Base-by-base conservation (phyloP, 2,329 filamentous ascomycete genomes). In the Aspergillus sp. region DNA sequence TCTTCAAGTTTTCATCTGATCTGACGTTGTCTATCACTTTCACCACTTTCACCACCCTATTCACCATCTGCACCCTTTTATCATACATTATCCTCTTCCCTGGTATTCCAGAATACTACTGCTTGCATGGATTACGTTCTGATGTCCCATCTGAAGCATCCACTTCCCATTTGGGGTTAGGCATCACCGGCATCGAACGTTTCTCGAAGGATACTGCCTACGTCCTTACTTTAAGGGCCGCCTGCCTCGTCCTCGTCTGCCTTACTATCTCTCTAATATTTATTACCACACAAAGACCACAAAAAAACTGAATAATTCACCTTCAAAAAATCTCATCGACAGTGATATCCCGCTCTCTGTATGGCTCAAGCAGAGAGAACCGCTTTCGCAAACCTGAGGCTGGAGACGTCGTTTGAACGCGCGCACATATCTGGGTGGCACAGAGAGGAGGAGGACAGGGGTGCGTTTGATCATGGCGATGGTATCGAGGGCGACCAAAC, bases 341-440 rank as follows among this genome's bases (percentile, higher is more conserved):
- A 8, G 48, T 43, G 43, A 43, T 48, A 45, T 47, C 51, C 49
- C 52, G 57, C 56, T 58, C 54, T 43, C 43, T 45, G 57, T 60
- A 70, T 70, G 67, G 67, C 66, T 49, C 57, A 65, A 50, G 52
- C 56, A 48, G 66, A 64, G 55, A 63, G 59, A 47, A 59, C 58
- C 52, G 57, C 55, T 45, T 51, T 64, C 55, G 58, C 58, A 52
- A 61, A 61, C 43, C 61, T 70, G 60, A 68, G 56, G 56, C 61
- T 70, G 52, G 65, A 69, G 48, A 69, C 66, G 33, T 59, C 61
- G n/a, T 68, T 68, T 48, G 54, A 56, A 28, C 57, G 58, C 45
- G 43, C 46, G 29, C 55, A 57, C 32, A 55, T 52, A 51, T 44
- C 54, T 39, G 54, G 53, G 50, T 61, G 62, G 58, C 44, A 50